Evolutionary conservation across 1,139 yeast genomes (phyloP), one percentile per base, ranked within the genome.

Genomic region (Scheffersomyces insectosa): DNA sequence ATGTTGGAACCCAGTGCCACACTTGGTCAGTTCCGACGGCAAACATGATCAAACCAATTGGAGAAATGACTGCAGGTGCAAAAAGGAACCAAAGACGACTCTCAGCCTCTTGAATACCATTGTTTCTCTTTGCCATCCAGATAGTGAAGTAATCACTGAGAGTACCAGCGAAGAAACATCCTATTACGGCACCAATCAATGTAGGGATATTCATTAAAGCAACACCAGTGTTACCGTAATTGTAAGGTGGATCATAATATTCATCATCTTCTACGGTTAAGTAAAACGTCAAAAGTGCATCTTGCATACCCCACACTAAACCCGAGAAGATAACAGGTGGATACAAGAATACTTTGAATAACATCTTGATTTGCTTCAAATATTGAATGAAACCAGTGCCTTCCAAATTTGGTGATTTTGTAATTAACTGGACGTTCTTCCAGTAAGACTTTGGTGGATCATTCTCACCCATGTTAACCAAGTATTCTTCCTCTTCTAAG

Each of bases 201-300:
- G 70, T 62, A 1, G 75, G 74, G 9, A 70, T 49, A 40, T 68
- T 67, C 75, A 70, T 68, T 27, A 67, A 46, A 3, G 74, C 74
- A 16, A 70, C 70, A 23, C 59, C 59, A 1, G 52, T 48, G 43
- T 53, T 50, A 9, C 65, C 51, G 45, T 61, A 68, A 47, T 60
- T 65, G 50, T 60, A 70, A 3, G 74, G 75, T 5, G 61, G 54
- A 36, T 56, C 57, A 39, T 60, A 63, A 40, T 64, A 60, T 29
- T 52, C 47, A 34, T 69, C 71, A 44, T 69, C 75, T 45, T 69
- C 68, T 1, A 70, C 68, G 0, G 76, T 70, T 36, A 70, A 54
- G 49, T 70, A 70, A 43, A 70, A 70, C 1, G 72, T 62, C 36
- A 70, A 56, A 36, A 70, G 59, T 2, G 72, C 68, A 46, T 66